Conservation (phyloP, 495 filamentous ascomycete species). For the Hypoxylon intermedium region DNA sequence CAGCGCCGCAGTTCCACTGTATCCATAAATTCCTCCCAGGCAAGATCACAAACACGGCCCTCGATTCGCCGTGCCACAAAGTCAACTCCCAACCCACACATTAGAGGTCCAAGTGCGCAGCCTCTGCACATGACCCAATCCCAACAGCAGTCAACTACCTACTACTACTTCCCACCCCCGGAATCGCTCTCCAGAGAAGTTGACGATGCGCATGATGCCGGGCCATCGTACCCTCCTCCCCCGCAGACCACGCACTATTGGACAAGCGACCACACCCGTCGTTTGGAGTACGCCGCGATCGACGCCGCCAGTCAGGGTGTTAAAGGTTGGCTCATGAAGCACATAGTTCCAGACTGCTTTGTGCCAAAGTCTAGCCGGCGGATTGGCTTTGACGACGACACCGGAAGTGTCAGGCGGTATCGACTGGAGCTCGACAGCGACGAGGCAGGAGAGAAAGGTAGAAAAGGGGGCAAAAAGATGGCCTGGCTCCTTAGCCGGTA, state of each 20-base stretch:
- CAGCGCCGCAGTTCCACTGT: constrained; percentile 32
- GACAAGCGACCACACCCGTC: constrained; percentile 61
- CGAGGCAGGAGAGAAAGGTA: constrained; percentile 34
- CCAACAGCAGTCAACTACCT: constrained; percentile 47
- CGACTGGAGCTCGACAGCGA: constrained; percentile 56
- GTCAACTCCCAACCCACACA: constrained; percentile 41
- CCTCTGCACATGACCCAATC: constrained; percentile 37
- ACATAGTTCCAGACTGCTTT: constrained; percentile 62
- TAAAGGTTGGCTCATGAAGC: constrained; percentile 60
- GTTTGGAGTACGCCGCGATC: constrained; percentile 65
- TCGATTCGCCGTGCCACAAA: constrained; percentile 43
- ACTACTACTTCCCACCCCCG: constrained; percentile 56
- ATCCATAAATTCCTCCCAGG: constrained; percentile 35
- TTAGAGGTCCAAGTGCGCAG: constrained; percentile 35
- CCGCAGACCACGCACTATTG: constrained; percentile 65
- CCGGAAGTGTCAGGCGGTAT: constrained; percentile 62
- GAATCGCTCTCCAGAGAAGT: constrained; percentile 41
- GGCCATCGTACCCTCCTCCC: constrained; percentile 43
- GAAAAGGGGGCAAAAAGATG: constrained; percentile 31
- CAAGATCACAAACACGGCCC: constrained; percentile 45
- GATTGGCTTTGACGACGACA: constrained; percentile 59
- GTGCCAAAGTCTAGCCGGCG: constrained; percentile 53
- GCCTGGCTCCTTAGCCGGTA: constrained; percentile 42
- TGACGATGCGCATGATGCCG: constrained; percentile 28
- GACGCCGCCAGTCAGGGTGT: constrained; percentile 61